Evolutionary conservation across 345 rosid genomes (phyloP).

Genomic region (Arabis hirsuta): DNA sequence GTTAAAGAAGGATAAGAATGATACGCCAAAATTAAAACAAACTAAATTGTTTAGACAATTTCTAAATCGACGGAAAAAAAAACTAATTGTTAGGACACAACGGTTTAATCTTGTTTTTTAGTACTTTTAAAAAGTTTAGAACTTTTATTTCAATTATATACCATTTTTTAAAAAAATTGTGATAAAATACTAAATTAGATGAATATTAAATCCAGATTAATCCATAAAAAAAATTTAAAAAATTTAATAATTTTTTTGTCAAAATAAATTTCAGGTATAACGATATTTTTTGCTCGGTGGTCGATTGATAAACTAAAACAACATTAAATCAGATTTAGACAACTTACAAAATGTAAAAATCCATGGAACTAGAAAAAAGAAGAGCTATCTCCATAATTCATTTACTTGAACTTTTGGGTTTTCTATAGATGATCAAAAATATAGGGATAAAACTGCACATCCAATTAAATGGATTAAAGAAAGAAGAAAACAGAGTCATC

Average conservation of each 20-base stretch:
- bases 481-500: background rate
- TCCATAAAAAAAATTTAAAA: no score
- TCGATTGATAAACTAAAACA: no score
- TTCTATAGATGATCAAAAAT: background rate
- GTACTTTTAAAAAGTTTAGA: background rate
- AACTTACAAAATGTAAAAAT: background rate
- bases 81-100: background rate
- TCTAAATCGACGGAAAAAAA: no score
- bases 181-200: no score
- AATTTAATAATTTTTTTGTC: no score
- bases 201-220: no score
- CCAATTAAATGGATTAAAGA: background rate
- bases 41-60: background rate
- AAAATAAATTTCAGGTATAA: no score
- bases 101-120: background rate
- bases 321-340: no score
- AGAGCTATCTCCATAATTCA: no score
- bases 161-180: no score
- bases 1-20: constrained; percentile 2
- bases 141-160: background rate
- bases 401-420: background rate
- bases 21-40: background rate
- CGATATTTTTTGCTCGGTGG: no score
- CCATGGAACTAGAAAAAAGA: background rate
- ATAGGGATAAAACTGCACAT: background rate